These are phyloP conservation scores for Fusarium fracticaudum DNA, from an alignment of 2,329 filamentous ascomycete genomes.

Conservation along the genomic window DNA sequence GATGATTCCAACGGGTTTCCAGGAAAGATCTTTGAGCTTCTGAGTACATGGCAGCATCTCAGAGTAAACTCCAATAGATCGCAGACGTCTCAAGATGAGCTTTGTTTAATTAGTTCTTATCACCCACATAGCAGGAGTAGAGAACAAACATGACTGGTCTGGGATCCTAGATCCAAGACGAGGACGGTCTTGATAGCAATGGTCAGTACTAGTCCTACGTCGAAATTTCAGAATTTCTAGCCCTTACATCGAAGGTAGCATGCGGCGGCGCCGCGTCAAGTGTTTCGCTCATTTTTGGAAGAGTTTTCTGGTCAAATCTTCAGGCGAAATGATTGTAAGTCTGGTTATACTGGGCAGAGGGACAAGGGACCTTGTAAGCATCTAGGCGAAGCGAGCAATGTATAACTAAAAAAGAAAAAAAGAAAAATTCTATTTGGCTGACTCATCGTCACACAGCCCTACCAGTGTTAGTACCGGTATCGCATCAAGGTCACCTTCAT, in stretches of 20 bases:
- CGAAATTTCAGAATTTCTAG: not conserved
- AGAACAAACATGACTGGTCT: not conserved
- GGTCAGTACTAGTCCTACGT: not conserved
- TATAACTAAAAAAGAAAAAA: not conserved
- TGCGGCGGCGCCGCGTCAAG: not conserved
- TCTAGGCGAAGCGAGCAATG: not conserved
- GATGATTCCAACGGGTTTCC: not conserved
- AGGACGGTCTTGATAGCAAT: not conserved
- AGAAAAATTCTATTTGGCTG: not conserved
- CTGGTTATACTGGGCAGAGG: not conserved
- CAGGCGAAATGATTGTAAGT: not conserved
- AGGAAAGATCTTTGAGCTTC: not conserved
- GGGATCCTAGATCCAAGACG: not conserved
- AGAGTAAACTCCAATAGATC: not conserved
- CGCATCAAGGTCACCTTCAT: not conserved
- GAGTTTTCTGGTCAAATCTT: not conserved
- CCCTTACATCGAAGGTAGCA: not conserved
- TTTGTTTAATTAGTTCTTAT: not conserved
- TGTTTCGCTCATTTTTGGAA: not conserved
- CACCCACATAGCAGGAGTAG: not conserved
- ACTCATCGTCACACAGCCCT: not conserved
- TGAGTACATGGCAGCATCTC: not conserved
- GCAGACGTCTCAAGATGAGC: not conserved
- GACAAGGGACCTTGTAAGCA: not conserved
- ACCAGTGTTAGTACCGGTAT: not conserved